Evolutionary conservation across 2,329 filamentous ascomycete species (phyloP), one percentile per base, ranked within the genome.

Genomic region (Penicillium olsonii): DNA sequence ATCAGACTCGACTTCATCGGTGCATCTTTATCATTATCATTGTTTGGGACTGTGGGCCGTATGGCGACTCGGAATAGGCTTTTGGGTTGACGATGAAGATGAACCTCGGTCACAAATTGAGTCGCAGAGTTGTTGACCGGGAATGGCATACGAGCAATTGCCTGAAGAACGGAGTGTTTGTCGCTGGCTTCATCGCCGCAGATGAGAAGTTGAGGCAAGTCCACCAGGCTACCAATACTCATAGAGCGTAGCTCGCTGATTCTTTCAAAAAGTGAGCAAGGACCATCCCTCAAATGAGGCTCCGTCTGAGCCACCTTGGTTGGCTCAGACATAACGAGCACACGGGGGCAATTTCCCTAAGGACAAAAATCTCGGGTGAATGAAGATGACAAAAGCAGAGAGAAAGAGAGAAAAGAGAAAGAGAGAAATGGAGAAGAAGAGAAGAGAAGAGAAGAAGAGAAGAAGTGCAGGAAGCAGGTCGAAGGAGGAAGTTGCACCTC

Each of bases 141-240:
- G 40, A 87, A 85, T 0, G 75, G 75, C 1, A 87, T 77, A 5
- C 78, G 76, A 0, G 82, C 81, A 40, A 87, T 80, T 0, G 83
- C 84, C 52, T 86, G 38, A 5, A 48, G 26, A 1, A 43, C 10
- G 5, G 82, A 84, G 11, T 78, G 83, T 59, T 87, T 87, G 3
- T 83, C 83, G 0, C 78, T 77, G 0, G 78, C 82, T 44, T 83
- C 80, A 47, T 83, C 78, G 9, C 84, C 82, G 22, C 80, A 79
- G 5, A 84, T 81, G 3, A 85, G 75, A 29, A 83, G 73, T 54
- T 81, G 77, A 1, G 80, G 79, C 0, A 81, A 67, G 31, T 77
- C 67, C 19, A 81, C 69, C 12, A 79, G 72, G 2, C 64, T 74
- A 8, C 68, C 75, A 2, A 78, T 70, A 1, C 82, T 80, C 10